Percentiles rank a stretch among this genome's conserved stretches.
Conservation (phyloP, 179 eudicot species). For the Silene coronaria region DNA sequence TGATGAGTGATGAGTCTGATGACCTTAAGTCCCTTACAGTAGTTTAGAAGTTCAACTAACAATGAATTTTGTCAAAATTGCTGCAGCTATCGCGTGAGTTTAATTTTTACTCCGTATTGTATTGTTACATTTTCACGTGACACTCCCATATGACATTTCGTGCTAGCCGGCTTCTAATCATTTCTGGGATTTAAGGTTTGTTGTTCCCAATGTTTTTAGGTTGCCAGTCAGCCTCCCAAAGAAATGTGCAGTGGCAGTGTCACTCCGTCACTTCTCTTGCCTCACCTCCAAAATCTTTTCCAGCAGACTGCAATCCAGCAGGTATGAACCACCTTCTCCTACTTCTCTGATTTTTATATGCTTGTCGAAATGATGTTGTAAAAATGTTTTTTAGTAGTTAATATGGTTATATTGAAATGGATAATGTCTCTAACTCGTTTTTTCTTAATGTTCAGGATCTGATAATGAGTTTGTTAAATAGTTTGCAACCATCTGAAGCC, state of each 20-base stretch:
- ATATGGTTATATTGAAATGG: neutral
- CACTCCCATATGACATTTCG: neutral
- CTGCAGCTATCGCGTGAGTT: neutral
- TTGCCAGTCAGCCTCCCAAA: constrained; percentile 41
- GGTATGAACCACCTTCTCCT: constrained; percentile 32
- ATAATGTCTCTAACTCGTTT: constrained; percentile 11
- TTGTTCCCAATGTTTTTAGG: constrained; percentile 27
- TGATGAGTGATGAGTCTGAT: neutral
- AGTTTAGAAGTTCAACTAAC: neutral
- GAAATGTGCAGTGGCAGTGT: constrained; percentile 43
- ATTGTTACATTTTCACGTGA: neutral
- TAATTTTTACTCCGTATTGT: neutral
- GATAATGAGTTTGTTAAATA: constrained; percentile 60
- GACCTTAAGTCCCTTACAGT: neutral
- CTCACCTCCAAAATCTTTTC: constrained; percentile 84
- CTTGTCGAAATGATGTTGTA: neutral
- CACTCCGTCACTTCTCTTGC: constrained; percentile 67
- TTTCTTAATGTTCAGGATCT: constrained; percentile 52
- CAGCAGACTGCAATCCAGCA: constrained; percentile 91
- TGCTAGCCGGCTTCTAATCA: neutral
- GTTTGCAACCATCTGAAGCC: constrained; percentile 60
- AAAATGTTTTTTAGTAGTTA: neutral
- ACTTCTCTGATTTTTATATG: constrained; percentile 2
- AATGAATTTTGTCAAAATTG: neutral
- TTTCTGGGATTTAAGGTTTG: neutral